phyloP scores from a whole-genome alignment of 495 filamentous ascomycete genomes.

The Penicillium macrosclerotiorum region DNA sequence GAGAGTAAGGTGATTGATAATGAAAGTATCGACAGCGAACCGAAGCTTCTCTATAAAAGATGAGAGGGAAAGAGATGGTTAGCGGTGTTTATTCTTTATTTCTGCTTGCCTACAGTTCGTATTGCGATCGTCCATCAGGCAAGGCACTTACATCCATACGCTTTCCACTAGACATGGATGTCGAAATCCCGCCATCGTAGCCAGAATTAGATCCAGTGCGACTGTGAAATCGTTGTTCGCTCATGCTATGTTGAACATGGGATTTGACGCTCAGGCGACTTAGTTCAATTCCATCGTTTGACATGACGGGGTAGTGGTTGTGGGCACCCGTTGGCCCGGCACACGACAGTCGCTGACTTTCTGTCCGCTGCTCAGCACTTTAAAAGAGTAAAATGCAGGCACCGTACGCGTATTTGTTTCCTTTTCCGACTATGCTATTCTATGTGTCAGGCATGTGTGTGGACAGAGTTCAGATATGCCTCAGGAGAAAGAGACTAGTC shows the following conservation, averaged over 20 bases:
- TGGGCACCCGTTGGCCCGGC: not conserved
- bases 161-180: conserved; percentile 18
- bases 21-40: conserved; percentile 26
- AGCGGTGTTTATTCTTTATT: not conserved
- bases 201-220: conserved; percentile 5
- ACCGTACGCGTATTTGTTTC: too few species aligned
- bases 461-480: too few species aligned
- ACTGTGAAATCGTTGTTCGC: conserved; percentile 1
- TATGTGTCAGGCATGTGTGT: too few species aligned
- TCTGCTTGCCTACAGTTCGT: not conserved
- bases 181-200: conserved; percentile 11
- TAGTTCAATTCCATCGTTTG: conserved; percentile 15
- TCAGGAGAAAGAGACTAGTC: too few species aligned
- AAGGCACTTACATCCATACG: conserved; percentile 10
- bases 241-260: conserved; percentile 1
- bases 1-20: conserved; percentile 27
- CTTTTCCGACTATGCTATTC: too few species aligned
- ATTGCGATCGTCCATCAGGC: not conserved
- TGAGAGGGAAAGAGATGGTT: not conserved
- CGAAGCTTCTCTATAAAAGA: conserved; percentile 24
- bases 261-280: conserved; percentile 12
- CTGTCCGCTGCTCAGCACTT: too few species aligned
- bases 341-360: too few species aligned
- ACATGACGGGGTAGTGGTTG: conserved; percentile 2
- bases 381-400: too few species aligned